Evolutionary conservation across 2,329 filamentous ascomycete species (phyloP).

Genomic region (Pseudogymnoascus sp.): DNA sequence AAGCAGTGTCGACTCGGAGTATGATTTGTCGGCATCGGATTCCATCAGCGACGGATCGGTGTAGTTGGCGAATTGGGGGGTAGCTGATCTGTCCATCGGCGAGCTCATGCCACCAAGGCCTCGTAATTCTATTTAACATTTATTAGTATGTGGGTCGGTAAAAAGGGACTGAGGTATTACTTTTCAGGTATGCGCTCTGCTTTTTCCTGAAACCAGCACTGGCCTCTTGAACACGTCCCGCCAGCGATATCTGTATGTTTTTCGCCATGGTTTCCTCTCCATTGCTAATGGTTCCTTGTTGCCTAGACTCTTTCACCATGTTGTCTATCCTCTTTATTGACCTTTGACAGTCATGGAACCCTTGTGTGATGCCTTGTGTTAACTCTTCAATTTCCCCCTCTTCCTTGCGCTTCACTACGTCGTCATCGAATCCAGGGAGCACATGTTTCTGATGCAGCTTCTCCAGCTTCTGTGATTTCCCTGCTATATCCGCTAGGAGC

Average conservation of each 20-base stretch:
- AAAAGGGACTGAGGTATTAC: constrained; percentile 40
- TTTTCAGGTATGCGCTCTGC: constrained; percentile 92
- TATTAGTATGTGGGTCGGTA: constrained; percentile 16
- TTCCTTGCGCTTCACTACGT: constrained; percentile 77
- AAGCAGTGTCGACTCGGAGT: constrained; percentile 82
- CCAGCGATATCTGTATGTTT: constrained; percentile 90
- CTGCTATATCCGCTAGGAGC: constrained; percentile 68
- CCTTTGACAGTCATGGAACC: constrained; percentile 83
- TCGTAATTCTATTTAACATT: constrained; percentile 54
- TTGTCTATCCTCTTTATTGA: constrained; percentile 81
- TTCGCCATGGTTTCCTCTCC: constrained; percentile 93
- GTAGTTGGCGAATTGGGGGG: constrained; percentile 49
- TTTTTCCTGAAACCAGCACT: constrained; percentile 94
- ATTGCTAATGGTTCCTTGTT: constrained; percentile 62
- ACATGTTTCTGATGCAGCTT: constrained; percentile 96
- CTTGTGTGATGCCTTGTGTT: constrained; percentile 81
- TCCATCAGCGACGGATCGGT: constrained; percentile 83
- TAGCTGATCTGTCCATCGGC: constrained; percentile 47
- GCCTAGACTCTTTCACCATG: constrained; percentile 75
- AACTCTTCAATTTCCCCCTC: constrained; percentile 84
- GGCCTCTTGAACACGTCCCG: constrained; percentile 79
- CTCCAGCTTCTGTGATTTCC: constrained; percentile 77
- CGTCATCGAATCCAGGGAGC: constrained; percentile 91
- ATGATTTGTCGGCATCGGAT: constrained; percentile 86
- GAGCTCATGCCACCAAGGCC: constrained; percentile 57